Conservation (phyloP, 169 alveolate species). For the Miamiensis avidus region DNA sequence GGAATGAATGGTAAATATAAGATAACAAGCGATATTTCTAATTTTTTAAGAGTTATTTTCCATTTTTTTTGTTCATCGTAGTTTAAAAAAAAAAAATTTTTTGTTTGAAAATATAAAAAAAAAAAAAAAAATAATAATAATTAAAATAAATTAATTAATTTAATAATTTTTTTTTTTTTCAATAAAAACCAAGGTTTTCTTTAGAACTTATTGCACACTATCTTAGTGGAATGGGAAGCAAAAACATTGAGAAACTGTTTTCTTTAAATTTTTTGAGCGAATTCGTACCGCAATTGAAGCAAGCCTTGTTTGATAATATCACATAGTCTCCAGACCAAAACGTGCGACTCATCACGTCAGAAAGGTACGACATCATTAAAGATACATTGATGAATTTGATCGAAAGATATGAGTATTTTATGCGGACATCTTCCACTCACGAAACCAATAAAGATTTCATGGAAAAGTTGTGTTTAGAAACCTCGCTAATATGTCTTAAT, state of each 20-base stretch:
- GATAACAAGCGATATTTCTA: too few species aligned
- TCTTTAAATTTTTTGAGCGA: background rate
- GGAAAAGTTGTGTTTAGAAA: background rate
- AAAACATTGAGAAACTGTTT: background rate
- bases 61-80: too few species aligned
- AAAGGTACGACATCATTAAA: background rate
- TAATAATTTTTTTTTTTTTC: too few species aligned
- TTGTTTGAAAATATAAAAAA: too few species aligned
- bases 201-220: too few species aligned
- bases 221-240: background rate
- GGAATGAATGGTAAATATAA: background rate
- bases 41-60: too few species aligned
- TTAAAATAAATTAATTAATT: too few species aligned
- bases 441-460: background rate
- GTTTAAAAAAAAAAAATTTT: too few species aligned
- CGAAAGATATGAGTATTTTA: too few species aligned
- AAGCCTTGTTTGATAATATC: background rate
- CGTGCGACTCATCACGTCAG: background rate
- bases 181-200: too few species aligned
- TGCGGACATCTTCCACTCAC: background rate
- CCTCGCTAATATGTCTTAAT: background rate
- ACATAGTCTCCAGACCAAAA: background rate
- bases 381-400: background rate
- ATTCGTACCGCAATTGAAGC: background rate
- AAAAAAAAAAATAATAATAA: too few species aligned